Evolutionary conservation across 495 filamentous ascomycete species (phyloP).

Genomic region (Tuber borchii): DNA sequence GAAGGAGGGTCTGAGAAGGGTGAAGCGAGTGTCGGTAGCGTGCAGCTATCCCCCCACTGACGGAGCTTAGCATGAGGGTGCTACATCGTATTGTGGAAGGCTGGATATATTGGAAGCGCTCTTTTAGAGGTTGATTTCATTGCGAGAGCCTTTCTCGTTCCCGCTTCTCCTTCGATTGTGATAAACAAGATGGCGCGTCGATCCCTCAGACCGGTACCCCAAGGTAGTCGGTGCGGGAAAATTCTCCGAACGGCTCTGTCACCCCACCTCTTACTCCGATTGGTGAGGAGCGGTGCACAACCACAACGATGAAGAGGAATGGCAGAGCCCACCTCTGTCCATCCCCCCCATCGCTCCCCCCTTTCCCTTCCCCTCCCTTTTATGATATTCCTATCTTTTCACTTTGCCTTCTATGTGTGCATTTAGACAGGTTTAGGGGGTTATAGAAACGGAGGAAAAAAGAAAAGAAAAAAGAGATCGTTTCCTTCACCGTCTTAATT

Average conservation of each 20-base stretch:
- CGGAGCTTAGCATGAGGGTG: background rate
- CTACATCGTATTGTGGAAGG: background rate
- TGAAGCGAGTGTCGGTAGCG: background rate
- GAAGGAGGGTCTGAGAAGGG: background rate
- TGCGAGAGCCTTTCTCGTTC: background rate
- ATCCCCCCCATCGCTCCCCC: too few species aligned
- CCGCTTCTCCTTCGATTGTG: background rate
- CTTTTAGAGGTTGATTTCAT: background rate
- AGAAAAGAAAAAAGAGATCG: slow-evolving; percentile 6
- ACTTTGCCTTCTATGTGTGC: background rate
- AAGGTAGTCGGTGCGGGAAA: slow-evolving; percentile 36
- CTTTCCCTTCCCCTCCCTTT: background rate
- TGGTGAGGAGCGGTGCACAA: slow-evolving; percentile 16
- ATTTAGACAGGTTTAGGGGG: background rate
- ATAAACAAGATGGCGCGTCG: background rate
- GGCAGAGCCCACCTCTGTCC: too few species aligned
- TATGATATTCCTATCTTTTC: slow-evolving; percentile 1
- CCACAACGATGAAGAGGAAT: background rate
- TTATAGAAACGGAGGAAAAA: background rate
- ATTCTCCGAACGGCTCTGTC: slow-evolving; percentile 27
- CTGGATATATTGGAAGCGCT: background rate
- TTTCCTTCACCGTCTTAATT: background rate
- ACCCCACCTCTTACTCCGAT: slow-evolving; percentile 31
- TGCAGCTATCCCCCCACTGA: background rate
- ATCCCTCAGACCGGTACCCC: background rate